phyloP scores from a whole-genome alignment of 1,284 basidiomycete species.

The Rhodotorula glutinis region DNA sequence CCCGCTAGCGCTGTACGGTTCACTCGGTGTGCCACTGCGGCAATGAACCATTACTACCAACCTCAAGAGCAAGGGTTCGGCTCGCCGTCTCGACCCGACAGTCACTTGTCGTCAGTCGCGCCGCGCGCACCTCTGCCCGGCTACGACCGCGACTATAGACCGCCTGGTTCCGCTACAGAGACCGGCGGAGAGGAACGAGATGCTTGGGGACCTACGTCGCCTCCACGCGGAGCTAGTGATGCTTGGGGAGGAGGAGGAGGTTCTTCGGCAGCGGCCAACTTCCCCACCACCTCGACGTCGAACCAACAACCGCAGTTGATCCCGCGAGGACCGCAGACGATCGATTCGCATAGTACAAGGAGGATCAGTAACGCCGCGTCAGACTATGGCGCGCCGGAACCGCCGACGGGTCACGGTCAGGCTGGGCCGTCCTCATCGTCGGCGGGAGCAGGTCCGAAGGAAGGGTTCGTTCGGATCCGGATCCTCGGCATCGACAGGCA shows the following conservation, averaged over 20 bases:
- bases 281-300: background rate
- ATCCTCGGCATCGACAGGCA: slow-evolving; percentile 88
- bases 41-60: background rate
- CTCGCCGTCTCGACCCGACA: background rate
- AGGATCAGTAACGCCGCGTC: background rate
- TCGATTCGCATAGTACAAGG: no score
- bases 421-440: background rate
- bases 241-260: background rate
- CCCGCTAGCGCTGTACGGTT: no score
- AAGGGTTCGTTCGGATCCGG: slow-evolving; percentile 78
- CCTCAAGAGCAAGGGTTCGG: background rate
- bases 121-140: background rate
- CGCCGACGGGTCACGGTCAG: background rate
- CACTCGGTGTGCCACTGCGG: background rate
- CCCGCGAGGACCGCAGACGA: background rate
- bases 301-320: background rate
- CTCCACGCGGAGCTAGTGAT: background rate
- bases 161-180: background rate
- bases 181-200: background rate
- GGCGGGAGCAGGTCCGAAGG: slow-evolving; percentile 44
- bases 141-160: slow-evolving; percentile 1
- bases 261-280: background rate
- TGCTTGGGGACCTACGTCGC: background rate
- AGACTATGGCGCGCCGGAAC: background rate
- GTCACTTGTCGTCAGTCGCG: background rate